Conservation (phyloP, 169 alveolate genomes). For the Amoebophrya sp. region DNA sequence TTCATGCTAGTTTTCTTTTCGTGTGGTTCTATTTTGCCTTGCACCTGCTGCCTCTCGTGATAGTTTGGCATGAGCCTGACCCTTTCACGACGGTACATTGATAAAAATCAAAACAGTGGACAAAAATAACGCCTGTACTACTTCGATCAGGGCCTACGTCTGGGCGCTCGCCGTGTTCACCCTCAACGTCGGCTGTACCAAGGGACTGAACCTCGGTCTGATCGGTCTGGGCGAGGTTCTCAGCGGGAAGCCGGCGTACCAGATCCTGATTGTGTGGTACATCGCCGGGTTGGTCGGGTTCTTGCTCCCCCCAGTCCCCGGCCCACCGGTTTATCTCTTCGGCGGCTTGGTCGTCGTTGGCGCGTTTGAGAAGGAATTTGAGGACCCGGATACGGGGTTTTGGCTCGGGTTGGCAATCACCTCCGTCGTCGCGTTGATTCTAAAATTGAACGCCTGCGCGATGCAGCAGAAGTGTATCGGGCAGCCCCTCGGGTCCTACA, state of each 20-base stretch:
- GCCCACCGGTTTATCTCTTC: neutral
- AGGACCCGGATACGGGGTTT: neutral
- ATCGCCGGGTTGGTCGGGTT: neutral
- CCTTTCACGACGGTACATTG: too few species aligned
- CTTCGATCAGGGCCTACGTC: neutral
- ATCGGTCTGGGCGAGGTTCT: neutral
- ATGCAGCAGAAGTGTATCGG: constrained; percentile 32
- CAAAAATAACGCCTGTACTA: too few species aligned
- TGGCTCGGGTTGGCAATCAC: neutral
- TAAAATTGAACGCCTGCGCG: constrained; percentile 21
- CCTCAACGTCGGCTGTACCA: neutral
- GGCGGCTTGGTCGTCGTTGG: neutral
- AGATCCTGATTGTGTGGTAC: too few species aligned
- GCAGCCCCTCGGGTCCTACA: neutral
- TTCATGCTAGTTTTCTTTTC: too few species aligned
- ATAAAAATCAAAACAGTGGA: too few species aligned
- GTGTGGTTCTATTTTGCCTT: too few species aligned
- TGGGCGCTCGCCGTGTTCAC: neutral
- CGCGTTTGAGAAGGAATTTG: neutral
- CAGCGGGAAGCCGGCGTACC: too few species aligned
- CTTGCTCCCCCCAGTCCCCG: neutral
- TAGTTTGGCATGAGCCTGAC: too few species aligned
- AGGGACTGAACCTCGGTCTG: neutral
- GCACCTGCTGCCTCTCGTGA: too few species aligned
- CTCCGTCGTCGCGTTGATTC: neutral